Evolutionary conservation across 352 stramenopile genomes (phyloP), one percentile per base, ranked within the genome.

Genomic region (Phytophthora hibernalis): DNA sequence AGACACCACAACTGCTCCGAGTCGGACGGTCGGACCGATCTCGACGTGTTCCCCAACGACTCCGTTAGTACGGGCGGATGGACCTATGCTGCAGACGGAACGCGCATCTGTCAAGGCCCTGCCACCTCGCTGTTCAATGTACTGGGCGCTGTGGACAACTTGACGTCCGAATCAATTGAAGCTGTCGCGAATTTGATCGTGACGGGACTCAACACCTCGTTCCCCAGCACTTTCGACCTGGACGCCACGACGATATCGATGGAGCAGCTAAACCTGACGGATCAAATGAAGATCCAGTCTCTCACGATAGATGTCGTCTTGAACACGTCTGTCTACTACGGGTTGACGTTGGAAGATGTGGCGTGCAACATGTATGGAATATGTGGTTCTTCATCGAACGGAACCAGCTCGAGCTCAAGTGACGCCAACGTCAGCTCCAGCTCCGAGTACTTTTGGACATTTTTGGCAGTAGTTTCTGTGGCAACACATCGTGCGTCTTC

Each of bases 41-140:
- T 77, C 3, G 63, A 79, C 35, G 31, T 20, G n/a, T 53, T 43
- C 30, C 43, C 64, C 0, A 63, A 55, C 15, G 21, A 44, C 20
- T 66, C 47, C 9, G 54, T 42, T 26, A 62, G 45, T 21, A 57
- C 56, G 3, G 62, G 61, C 12, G 31, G 62, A 15, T 83, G 74
- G 77, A 77, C 55, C 6, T 61, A 70, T 13, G 50, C 62, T 0
- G 60, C 66, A 2, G 61, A 79, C 45, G 76, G 76, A 7, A 72
- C 59, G 18, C 71, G 76, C n/a, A 62, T 81, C 18, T 87, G 78
- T 7, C 54, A 83, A 26, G 78, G 78, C 1, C 63, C 74, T 10
- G 62, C 69, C 12, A 76, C 58, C 1, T 78, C 70, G 2, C 49
- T 87, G 12, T 72, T 80, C 28, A 66, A 68, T 12, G 48, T 87